Base-by-base conservation (phyloP, 768 basidiomycete genomes). In the Boletus tylopilopsis region DNA sequence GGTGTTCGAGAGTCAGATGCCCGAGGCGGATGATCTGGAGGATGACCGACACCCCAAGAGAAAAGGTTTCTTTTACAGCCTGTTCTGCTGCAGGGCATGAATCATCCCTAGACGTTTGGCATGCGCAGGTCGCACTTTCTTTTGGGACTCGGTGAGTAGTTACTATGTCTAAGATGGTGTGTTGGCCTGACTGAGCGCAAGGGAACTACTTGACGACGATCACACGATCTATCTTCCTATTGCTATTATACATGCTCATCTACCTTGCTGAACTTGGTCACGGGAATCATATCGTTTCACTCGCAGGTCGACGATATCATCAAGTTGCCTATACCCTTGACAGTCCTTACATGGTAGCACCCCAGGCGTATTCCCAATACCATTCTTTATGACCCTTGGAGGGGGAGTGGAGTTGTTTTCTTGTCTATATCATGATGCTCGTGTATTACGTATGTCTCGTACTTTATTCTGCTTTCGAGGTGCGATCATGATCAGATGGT, bases 11-110 rank as follows among this genome's bases (percentile, higher is more conserved):
- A 81, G 82, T 30, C 85, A 81, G 66, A 78, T 80, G 76, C 76
- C 73, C 39, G 74, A 77, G 40, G 76, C 71, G 12, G 78, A 80
- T 42, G 80, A 82, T 53, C 75, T 79, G 53, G 81, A 81, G 51
- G 84, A 85, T 51, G 84, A 85, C 59, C 81, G 76, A 53, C 80
- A 80, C 23, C 79, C 79, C 51, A 81, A 78, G 49, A 76, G 78
- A 63, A 75, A 76, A 67, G 78, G 73, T 52, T 80, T 85, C 19
- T 74, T 90, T 63, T 84, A 79, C 71, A 72, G 73, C 53, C 71
- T 81, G 36, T 68, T 90, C 49, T 90, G 87, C 68, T 90, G 87
- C 66, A 78, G 81, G 59, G 80, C 76, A 72, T 87, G 54, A 53
- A 69, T 22, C 47, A 51, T 46, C 47, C 45, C 56, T 59, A 61